Evolutionary conservation across 805 yeast genomes (phyloP).

Genomic region (Candida caryicola): DNA sequence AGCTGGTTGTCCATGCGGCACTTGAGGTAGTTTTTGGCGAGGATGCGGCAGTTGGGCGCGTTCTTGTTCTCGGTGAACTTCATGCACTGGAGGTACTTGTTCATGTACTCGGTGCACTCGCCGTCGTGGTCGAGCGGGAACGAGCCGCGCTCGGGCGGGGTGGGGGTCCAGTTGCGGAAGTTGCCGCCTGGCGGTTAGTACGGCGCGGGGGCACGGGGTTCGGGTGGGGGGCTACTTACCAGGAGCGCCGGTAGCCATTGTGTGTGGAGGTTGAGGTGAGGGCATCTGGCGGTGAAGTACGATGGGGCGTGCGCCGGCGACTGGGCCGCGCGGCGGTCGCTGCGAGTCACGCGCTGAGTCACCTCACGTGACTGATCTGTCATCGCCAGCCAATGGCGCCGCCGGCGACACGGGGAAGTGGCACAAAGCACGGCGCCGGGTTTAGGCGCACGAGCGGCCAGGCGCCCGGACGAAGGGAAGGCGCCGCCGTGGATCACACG

Average conservation of each 20-base stretch:
- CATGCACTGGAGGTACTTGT: conserved; percentile 72
- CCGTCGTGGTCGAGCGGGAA: conserved; percentile 88
- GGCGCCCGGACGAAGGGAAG: conserved; percentile 2
- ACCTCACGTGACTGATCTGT: too few species aligned
- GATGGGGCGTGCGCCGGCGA: too few species aligned
- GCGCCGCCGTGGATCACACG: too few species aligned
- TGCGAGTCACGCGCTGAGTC: too few species aligned
- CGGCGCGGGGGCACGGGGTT: not conserved
- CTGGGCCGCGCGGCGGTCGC: too few species aligned
- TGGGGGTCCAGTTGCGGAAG: conserved; percentile 55
- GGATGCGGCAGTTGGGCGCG: conserved; percentile 83
- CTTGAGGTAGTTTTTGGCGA: conserved; percentile 77
- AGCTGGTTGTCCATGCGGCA: conserved; percentile 82
- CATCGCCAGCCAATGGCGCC: too few species aligned
- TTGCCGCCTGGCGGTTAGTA: conserved; percentile 13
- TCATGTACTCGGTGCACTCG: conserved; percentile 78
- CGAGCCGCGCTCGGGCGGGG: conserved; percentile 96
- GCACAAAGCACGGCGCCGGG: too few species aligned
- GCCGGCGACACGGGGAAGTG: too few species aligned
- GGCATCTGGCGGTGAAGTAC: too few species aligned
- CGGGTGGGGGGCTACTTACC: conserved; percentile 18
- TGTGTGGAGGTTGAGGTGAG: not conserved
- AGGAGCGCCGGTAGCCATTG: conserved; percentile 40
- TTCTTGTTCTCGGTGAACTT: conserved; percentile 75
- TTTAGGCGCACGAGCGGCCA: too few species aligned